Evolutionary conservation across 1,284 basidiomycete species (phyloP).

Genomic region (Marasmius oreades): DNA sequence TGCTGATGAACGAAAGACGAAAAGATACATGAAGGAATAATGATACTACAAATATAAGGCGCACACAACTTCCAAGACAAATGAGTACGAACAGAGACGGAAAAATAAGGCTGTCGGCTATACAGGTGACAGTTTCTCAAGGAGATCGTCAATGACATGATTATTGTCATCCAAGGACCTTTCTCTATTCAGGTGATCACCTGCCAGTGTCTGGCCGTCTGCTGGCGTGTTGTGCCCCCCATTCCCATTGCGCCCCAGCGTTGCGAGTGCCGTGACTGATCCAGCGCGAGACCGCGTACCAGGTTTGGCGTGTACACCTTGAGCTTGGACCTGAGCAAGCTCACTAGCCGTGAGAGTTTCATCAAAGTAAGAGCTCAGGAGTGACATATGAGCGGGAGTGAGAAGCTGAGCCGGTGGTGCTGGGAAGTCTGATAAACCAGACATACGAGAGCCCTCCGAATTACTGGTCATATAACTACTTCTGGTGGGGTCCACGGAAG

Average conservation of each 20-base stretch:
- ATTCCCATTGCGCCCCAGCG: not conserved
- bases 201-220: not conserved
- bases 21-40: not conserved
- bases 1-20: not conserved
- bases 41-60: not conserved
- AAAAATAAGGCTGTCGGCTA: not conserved
- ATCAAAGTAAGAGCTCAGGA: constrained; percentile 45
- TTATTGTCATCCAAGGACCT: not conserved
- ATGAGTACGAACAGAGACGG: not conserved
- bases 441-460: constrained; percentile 58
- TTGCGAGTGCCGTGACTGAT: constrained; percentile 1
- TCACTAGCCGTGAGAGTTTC: constrained; percentile 16
- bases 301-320: constrained; percentile 6
- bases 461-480: constrained; percentile 62
- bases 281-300: constrained; percentile 12
- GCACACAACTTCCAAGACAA: not conserved
- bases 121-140: not conserved
- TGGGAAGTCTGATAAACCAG: constrained; percentile 73
- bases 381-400: constrained; percentile 35
- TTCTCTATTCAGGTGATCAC: not conserved
- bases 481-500: constrained; percentile 45
- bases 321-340: constrained; percentile 7
- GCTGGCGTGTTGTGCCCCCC: not conserved
- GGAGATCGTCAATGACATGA: not conserved
- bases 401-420: constrained; percentile 50